Evolutionary conservation across 768 basidiomycete genomes (phyloP), one percentile per base, ranked within the genome.

Genomic region (Coprinellus aureogranulatus): DNA sequence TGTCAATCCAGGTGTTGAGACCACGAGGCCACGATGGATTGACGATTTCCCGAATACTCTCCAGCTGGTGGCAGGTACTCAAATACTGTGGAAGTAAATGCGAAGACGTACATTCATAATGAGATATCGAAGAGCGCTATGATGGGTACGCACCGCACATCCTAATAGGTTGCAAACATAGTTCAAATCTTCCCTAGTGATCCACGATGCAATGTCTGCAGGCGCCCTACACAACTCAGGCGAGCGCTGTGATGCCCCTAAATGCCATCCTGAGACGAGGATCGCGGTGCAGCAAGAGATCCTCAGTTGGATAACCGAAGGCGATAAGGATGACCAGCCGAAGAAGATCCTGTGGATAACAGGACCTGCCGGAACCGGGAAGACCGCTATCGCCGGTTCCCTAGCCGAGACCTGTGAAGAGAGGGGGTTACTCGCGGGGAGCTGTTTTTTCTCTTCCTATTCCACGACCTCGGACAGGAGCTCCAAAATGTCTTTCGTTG

Each of bases 371-470:
- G 60, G 61, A 23, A 37, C 47, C 2, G 61, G 61, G 2, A 62
- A 59, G 34, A 55, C 61, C 2, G 58, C 58, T 23, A 55, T 62
- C 23, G 44, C 39, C 18, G 54, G 54, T 16, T 55, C 49, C 10
- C 27, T 62, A n/a, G 48, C 61, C 6, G 54, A 59, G 10, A 39
- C n/a, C 6, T 55, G 53, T 31, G n/a, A 52, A 10, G 48, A 25
- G n/a, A 27, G 31, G 18, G 53, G 54, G n/a, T 23, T 37, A 0
- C 50, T 62, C 5, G 53, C 54, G 3, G 57, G 39, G 2, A 56
- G 58, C 27, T 62, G 54, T 30, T 59, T 61, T 54, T 61, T 61
- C 53, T 61, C 54, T 22, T 37, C 42, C 23, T 26, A 18, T 20
- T 55, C 41, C 22, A 25, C 4, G 8, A 20, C 22, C 8, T 16